phyloP scores from a whole-genome alignment of 1,284 basidiomycete genomes.

The Leccinum solheimii region DNA sequence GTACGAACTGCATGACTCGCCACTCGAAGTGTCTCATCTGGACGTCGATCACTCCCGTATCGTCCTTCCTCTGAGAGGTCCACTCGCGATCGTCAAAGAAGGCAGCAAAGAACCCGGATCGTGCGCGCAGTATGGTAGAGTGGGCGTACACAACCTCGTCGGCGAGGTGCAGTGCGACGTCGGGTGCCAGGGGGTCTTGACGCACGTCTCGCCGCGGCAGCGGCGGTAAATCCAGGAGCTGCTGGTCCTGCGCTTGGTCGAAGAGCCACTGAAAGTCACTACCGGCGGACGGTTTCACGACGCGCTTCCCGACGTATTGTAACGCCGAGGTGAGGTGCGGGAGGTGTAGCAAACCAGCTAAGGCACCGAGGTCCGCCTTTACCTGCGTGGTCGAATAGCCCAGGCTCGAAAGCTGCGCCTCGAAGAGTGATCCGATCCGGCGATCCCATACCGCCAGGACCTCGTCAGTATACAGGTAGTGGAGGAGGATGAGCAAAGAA shows the following conservation, averaged over 20 bases:
- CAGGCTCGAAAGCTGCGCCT: conserved; percentile 41
- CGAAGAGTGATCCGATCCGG: conserved; percentile 58
- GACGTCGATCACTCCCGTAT: conserved; percentile 58
- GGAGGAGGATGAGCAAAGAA: conserved; percentile 74
- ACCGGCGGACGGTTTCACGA: conserved; percentile 46
- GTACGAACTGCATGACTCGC: conserved; percentile 75
- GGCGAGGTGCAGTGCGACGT: conserved; percentile 75
- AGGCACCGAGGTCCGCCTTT: conserved; percentile 58
- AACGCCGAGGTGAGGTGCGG: conserved; percentile 54
- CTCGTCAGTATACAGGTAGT: conserved; percentile 89
- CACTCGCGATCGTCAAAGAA: conserved; percentile 87
- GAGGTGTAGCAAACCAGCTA: conserved; percentile 60
- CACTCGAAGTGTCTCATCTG: conserved; percentile 77
- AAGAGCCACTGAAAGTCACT: conserved; percentile 54
- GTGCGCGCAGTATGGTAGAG: conserved; percentile 75
- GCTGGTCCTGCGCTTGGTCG: conserved; percentile 29
- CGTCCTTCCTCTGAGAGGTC: conserved; percentile 65
- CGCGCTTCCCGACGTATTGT: conserved; percentile 51
- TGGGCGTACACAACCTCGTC: conserved; percentile 74
- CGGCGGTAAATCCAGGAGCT: background rate
- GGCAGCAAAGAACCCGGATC: conserved; percentile 85
- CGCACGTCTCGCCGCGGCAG: conserved; percentile 9
- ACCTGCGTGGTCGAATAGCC: conserved; percentile 49
- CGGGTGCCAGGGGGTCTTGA: conserved; percentile 45
- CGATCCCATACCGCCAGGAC: conserved; percentile 85